These are phyloP conservation scores for Sarocladium oryzae DNA, from an alignment of 2,329 filamentous ascomycete species.

Conservation along the genomic window DNA sequence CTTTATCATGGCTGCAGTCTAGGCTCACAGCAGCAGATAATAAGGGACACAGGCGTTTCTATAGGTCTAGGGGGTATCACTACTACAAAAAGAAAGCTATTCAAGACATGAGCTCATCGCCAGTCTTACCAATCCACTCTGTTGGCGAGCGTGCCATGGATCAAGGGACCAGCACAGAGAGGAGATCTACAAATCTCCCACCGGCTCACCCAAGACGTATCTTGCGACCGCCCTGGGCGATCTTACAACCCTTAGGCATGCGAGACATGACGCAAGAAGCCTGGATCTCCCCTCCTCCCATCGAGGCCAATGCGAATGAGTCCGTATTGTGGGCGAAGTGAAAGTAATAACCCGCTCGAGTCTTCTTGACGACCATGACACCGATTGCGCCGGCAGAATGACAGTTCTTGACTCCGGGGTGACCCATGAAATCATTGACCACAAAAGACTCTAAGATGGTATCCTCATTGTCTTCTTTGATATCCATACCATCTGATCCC, in stretches of 20 bases:
- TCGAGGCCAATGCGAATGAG: constrained; percentile 76
- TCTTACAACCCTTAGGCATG: constrained; percentile 44
- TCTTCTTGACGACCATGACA: constrained; percentile 84
- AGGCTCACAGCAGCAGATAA: no score
- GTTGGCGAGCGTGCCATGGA: no score
- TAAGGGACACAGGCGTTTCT: constrained; percentile 8
- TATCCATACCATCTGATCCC: constrained; percentile 52
- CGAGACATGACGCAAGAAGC: constrained; percentile 88
- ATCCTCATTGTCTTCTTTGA: constrained; percentile 69
- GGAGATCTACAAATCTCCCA: no score
- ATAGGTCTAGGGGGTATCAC: constrained; percentile 22
- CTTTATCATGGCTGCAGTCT: not conserved
- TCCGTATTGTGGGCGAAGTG: constrained; percentile 98
- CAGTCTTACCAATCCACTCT: not conserved
- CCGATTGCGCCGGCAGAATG: constrained; percentile 84
- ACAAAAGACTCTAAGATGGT: constrained; percentile 71
- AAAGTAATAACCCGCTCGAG: constrained; percentile 66
- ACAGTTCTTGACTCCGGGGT: constrained; percentile 76
- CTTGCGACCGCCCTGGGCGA: constrained; percentile 50
- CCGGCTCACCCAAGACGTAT: constrained; percentile 26
- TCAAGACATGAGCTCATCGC: not conserved
- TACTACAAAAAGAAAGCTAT: constrained; percentile 16
- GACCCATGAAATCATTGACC: constrained; percentile 83
- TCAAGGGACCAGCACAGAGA: no score
- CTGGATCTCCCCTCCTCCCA: constrained; percentile 69